Conservation (phyloP, 345 rosid genomes). For the Raphanus sativus region DNA sequence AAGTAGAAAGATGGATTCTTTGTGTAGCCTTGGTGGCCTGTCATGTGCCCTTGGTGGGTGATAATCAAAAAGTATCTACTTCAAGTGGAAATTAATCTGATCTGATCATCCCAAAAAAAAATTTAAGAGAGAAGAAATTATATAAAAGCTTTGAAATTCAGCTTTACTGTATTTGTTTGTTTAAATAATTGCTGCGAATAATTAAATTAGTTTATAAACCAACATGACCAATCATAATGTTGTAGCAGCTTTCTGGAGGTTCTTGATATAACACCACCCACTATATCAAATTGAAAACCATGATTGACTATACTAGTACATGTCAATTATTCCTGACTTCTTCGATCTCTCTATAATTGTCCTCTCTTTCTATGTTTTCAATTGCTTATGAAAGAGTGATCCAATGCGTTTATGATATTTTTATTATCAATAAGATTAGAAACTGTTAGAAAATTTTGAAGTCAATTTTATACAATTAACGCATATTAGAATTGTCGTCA, state of each 20-base stretch:
- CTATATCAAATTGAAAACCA: constrained; percentile 40
- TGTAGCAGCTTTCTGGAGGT: constrained; percentile 60
- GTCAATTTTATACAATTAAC: not conserved
- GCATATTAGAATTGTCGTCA: not conserved
- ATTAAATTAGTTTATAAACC: constrained; percentile 36
- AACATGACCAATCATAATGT: constrained; percentile 57
- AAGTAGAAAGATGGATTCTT: constrained; percentile 37
- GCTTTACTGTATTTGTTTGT: constrained; percentile 34
- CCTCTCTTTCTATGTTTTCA: not conserved
- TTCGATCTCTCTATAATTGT: constrained; percentile 18
- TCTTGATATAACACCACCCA: constrained; percentile 54
- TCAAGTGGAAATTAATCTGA: constrained; percentile 37
- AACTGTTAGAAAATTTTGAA: not conserved
- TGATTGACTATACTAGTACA: constrained; percentile 37
- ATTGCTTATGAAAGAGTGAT: not conserved
- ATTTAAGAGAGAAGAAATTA: not conserved
- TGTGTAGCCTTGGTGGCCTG: constrained; percentile 38
- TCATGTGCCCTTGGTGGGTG: constrained; percentile 45
- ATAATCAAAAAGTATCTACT: constrained; percentile 33
- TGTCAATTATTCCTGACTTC: constrained; percentile 7
- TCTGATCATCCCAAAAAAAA: constrained; percentile 33
- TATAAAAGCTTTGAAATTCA: constrained; percentile 33
- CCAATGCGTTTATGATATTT: not conserved
- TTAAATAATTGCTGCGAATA: constrained; percentile 27
- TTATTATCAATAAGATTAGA: not conserved